Conservation (phyloP, 2,329 filamentous ascomycete genomes). For the Beauveria caledonica region DNA sequence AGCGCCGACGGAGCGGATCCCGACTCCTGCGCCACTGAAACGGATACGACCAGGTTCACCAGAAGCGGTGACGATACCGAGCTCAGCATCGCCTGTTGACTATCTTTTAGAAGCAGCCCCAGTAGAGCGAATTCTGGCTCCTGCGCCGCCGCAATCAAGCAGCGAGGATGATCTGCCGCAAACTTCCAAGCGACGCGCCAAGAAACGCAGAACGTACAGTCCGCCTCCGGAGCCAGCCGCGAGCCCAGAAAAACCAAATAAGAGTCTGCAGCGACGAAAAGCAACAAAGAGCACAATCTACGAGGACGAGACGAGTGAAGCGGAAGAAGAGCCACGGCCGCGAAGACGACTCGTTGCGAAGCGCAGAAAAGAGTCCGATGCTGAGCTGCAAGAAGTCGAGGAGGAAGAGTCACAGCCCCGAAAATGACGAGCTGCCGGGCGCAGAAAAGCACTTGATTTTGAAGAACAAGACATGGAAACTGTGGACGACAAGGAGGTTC, state of each 20-base stretch:
- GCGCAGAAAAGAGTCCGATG: background rate
- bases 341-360: background rate
- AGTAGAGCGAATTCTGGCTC: background rate
- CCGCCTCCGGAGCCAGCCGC: background rate
- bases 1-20: background rate
- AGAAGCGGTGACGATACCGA: background rate
- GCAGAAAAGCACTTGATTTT: background rate
- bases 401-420: background rate
- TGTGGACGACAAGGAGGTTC: background rate
- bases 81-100: background rate
- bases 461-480: background rate
- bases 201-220: background rate
- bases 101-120: background rate
- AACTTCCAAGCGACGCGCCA: background rate
- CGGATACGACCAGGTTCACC: background rate
- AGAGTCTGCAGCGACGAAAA: background rate
- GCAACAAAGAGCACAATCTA: background rate
- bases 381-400: background rate
- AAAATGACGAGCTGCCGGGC: background rate
- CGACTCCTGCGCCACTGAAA: background rate
- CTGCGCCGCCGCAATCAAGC: background rate
- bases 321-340: background rate
- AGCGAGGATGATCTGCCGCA: conserved; percentile 4
- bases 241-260: background rate
- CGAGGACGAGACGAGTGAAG: background rate